phyloP scores from a whole-genome alignment of 2,329 filamentous ascomycete genomes.

The Botrytis aclada region DNA sequence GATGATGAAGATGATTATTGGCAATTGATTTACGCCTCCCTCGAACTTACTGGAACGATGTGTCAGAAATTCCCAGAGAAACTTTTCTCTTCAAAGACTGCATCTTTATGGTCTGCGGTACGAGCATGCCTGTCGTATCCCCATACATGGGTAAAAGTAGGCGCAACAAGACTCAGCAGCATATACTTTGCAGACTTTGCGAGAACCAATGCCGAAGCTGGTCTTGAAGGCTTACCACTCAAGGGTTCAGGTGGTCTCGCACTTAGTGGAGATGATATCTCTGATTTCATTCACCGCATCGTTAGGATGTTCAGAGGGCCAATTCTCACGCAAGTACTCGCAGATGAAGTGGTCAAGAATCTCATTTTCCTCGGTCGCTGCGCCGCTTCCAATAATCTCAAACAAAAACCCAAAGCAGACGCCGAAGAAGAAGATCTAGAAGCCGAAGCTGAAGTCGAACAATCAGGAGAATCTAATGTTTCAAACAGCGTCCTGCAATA shows the following conservation, averaged over 20 bases:
- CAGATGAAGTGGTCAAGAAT: conserved; percentile 74
- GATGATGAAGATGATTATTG: conserved; percentile 55
- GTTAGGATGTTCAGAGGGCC: conserved; percentile 58
- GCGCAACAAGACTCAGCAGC: conserved; percentile 69
- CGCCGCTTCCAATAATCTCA: conserved; percentile 55
- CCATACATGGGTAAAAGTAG: conserved; percentile 72
- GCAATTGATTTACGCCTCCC: conserved; percentile 70
- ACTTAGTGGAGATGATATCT: conserved; percentile 62
- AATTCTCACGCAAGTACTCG: conserved; percentile 69
- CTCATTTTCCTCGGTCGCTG: conserved; percentile 75
- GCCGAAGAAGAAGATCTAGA: conserved; percentile 43
- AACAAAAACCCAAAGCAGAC: conserved; percentile 43
- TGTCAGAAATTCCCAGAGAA: conserved; percentile 62
- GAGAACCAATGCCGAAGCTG: conserved; percentile 53
- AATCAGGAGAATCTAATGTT: neutral
- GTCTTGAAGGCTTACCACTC: conserved; percentile 57
- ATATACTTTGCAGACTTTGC: conserved; percentile 80
- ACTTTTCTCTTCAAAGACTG: conserved; percentile 58
- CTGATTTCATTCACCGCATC: conserved; percentile 51
- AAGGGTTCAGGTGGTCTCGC: conserved; percentile 67
- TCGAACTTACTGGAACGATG: conserved; percentile 67
- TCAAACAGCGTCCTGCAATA: conserved; percentile 60
- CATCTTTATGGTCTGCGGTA: conserved; percentile 68
- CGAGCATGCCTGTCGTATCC: conserved; percentile 68
- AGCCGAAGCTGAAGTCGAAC: conserved; percentile 40